These are phyloP conservation scores for Debaryomyces singareniensis DNA, from an alignment of 1,139 yeast species.

Conservation along the genomic window DNA sequence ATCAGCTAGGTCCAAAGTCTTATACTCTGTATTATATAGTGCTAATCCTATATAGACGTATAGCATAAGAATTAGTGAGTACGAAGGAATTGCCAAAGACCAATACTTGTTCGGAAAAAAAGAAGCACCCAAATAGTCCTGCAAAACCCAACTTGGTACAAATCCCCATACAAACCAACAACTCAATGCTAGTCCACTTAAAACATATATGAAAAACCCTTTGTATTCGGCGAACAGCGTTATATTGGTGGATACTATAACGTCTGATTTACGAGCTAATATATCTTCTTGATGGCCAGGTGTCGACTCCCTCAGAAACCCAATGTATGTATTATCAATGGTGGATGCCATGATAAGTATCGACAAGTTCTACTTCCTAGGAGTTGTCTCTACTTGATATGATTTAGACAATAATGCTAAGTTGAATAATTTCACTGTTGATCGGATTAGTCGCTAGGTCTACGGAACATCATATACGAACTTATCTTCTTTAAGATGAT, in stretches of 20 bases:
- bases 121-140: conserved; percentile 46
- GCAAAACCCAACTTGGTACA: conserved; percentile 49
- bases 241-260: conserved; percentile 58
- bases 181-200: conserved; percentile 44
- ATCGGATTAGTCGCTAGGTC: no score
- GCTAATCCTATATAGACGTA: conserved; percentile 67
- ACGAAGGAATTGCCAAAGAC: conserved; percentile 73
- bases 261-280: conserved; percentile 73
- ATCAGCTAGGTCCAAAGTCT: conserved; percentile 55
- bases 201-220: conserved; percentile 73
- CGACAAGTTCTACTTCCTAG: background rate
- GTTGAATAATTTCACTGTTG: no score
- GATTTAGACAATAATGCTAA: no score
- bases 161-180: conserved; percentile 67
- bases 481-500: no score
- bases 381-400: no score
- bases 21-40: conserved; percentile 65
- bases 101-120: conserved; percentile 87
- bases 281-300: conserved; percentile 31
- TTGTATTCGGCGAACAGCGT: conserved; percentile 73
- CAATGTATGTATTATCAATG: no score
- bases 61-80: conserved; percentile 61
- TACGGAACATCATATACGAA: no score
- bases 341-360: no score
- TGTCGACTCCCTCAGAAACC: no score